These are phyloP conservation scores for Cladobotryum mycophilum DNA, from an alignment of 2,329 filamentous ascomycete genomes.

Conservation along the genomic window DNA sequence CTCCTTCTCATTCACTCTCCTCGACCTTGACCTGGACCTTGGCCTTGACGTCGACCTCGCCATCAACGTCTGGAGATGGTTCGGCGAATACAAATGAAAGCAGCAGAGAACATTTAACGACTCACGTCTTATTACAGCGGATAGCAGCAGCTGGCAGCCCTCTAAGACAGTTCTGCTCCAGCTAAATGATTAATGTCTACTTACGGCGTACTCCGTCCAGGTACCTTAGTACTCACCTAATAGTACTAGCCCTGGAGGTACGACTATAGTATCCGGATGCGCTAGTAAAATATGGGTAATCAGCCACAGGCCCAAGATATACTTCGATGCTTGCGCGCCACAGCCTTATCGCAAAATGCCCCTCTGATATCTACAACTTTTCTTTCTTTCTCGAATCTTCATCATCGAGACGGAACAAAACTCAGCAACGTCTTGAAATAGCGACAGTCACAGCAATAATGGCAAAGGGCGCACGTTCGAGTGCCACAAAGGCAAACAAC, in stretches of 20 bases:
- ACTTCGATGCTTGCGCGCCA: slow-evolving; percentile 5
- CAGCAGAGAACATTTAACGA: background rate
- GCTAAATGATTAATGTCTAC: no score
- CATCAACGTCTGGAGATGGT: slow-evolving; percentile 7
- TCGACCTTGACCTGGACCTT: slow-evolving; percentile 7
- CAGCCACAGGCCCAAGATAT: background rate
- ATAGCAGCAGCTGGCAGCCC: slow-evolving; percentile 10
- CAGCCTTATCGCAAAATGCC: slow-evolving; percentile 2
- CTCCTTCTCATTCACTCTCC: slow-evolving; percentile 9
- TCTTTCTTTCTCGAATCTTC: slow-evolving; percentile 17
- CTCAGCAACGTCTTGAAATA: background rate
- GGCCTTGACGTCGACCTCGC: slow-evolving; percentile 2
- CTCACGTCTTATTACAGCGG: slow-evolving; percentile 6
- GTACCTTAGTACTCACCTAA: no score
- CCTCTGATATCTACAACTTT: slow-evolving; percentile 14
- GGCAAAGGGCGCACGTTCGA: slow-evolving; percentile 83
- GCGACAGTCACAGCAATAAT: slow-evolving; percentile 46
- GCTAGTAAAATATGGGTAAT: background rate
- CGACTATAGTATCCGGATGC: no score
- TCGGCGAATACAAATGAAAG: background rate
- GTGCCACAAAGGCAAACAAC: slow-evolving; percentile 76
- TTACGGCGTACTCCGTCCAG: no score
- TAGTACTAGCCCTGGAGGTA: no score
- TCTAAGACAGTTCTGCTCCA: no score
- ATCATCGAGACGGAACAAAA: background rate